Evolutionary conservation across 2,329 filamentous ascomycete genomes (phyloP), one percentile per base, ranked within the genome.

Genomic region (Arthroderma uncinatum): DNA sequence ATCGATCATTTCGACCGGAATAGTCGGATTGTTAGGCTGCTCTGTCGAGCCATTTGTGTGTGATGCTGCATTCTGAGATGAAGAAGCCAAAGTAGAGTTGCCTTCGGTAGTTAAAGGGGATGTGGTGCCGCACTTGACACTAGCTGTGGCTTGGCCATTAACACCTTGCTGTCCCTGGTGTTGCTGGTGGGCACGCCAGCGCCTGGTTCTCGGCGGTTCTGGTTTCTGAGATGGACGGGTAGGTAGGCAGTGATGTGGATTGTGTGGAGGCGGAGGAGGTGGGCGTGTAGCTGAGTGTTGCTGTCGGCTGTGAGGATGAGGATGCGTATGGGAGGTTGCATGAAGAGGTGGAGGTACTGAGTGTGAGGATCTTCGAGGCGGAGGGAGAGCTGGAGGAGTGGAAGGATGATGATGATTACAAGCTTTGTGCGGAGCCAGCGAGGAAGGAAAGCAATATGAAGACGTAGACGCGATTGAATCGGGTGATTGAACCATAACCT

Each of bases 191-290:
- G 50, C 70, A 7, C 71, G 70, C 65, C 66, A 74, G 19, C 74
- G 72, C 54, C 74, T 68, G 53, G 73, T 60, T 60, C 72, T 75
- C 2, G 74, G 74, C 2, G 71, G 71, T 21, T 69, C 66, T n/a
- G 71, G 71, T 59, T 71, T 73, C 50, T 69, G 57, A 2, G 34
- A 28, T 37, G 56, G 58, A 34, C 59, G 56, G 21, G 47, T 44
- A 53, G 50, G 36, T 37, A 47, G 12, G 28, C 53, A 54, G n/a
- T 58, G 59, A 42, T 57, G 53, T 21, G 42, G 53, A 33, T 23
- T 53, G 14, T 37, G 44, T 23, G 57, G 57, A 39, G 33, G 50
- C 7, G 60, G 53, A 52, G 57, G 61, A 47, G 57, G 57, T 33
- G 57, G 62, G 47, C 37, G 58, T 14, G 52, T 57, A 21, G 25